Evolutionary conservation across 2,329 filamentous ascomycete species (phyloP).

Genomic region (Penicillium sp.): DNA sequence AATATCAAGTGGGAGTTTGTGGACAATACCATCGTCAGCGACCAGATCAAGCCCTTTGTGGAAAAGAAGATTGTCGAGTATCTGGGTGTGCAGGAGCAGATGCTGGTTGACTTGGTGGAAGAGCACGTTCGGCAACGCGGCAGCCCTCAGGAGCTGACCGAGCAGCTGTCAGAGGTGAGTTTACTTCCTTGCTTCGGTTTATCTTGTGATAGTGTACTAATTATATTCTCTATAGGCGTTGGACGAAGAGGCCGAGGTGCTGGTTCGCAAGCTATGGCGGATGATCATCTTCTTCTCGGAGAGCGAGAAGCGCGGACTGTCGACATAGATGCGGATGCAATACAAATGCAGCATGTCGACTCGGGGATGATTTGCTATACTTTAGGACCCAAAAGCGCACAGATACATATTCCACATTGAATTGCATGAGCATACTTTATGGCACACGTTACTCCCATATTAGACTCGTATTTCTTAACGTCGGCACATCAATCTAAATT

Average conservation of each 20-base stretch:
- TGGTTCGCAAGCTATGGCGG: constrained; percentile 96
- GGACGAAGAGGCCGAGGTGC: constrained; percentile 87
- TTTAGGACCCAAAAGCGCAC: not conserved
- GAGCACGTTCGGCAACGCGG: constrained; percentile 74
- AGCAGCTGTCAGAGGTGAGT: constrained; percentile 77
- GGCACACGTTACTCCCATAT: not conserved
- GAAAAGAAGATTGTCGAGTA: constrained; percentile 98
- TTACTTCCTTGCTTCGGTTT: constrained; percentile 3
- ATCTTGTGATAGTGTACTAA: constrained; percentile 29
- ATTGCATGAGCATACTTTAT: not conserved
- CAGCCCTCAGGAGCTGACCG: constrained; percentile 72
- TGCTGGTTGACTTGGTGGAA: constrained; percentile 88
- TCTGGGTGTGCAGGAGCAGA: constrained; percentile 90
- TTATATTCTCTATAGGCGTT: constrained; percentile 56
- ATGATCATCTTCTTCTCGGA: constrained; percentile 99
- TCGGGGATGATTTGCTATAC: not conserved
- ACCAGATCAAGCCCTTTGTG: constrained; percentile 89
- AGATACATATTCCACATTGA: not conserved
- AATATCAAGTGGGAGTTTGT: constrained; percentile 87
- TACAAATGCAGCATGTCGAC: not conserved
- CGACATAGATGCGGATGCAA: constrained; percentile 47
- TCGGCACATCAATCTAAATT: not conserved
- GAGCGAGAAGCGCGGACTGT: constrained; percentile 82
- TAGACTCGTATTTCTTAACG: too few species aligned
- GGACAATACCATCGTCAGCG: constrained; percentile 71